Evolutionary conservation across 768 basidiomycete species (phyloP).

Genomic region (Pleurotus cornucopiae): DNA sequence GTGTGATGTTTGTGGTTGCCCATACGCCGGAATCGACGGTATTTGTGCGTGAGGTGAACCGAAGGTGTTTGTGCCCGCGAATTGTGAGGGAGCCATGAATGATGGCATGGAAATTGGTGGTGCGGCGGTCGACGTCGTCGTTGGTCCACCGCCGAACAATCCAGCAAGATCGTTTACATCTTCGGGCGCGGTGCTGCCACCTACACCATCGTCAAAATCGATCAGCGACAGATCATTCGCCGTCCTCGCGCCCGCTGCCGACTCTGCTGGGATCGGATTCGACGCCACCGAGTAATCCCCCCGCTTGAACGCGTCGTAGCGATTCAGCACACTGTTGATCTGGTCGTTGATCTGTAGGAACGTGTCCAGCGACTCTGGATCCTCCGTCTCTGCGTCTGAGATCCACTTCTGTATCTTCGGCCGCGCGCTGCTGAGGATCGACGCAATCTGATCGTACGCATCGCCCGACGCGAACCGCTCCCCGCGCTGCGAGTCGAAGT

Average conservation of each 20-base stretch:
- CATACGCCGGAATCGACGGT: too few species aligned
- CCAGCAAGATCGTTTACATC: slow-evolving; percentile 54
- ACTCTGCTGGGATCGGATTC: slow-evolving; percentile 64
- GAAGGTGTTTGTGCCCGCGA: neutral
- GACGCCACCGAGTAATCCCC: slow-evolving; percentile 77
- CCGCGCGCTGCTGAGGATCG: slow-evolving; percentile 73
- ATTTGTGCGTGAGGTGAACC: too few species aligned
- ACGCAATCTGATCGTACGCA: slow-evolving; percentile 95
- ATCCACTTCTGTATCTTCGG: slow-evolving; percentile 99
- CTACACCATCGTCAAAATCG: slow-evolving; percentile 62
- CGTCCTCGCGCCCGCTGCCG: slow-evolving; percentile 31
- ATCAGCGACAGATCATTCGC: slow-evolving; percentile 53
- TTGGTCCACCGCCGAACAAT: slow-evolving; percentile 41
- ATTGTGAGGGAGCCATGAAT: slow-evolving; percentile 2
- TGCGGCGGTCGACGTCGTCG: neutral
- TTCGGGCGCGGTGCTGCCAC: slow-evolving; percentile 15
- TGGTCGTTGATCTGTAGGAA: slow-evolving; percentile 97
- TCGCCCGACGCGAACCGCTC: slow-evolving; percentile 87
- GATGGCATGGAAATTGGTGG: neutral
- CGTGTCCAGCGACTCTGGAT: slow-evolving; percentile 88
- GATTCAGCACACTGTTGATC: slow-evolving; percentile 86
- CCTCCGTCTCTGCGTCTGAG: slow-evolving; percentile 85
- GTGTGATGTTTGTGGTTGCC: too few species aligned
- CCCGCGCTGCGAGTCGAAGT: slow-evolving; percentile 65
- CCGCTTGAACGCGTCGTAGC: slow-evolving; percentile 90